Conservation (phyloP, 768 basidiomycete species). For the Kwoniella sp. region DNA sequence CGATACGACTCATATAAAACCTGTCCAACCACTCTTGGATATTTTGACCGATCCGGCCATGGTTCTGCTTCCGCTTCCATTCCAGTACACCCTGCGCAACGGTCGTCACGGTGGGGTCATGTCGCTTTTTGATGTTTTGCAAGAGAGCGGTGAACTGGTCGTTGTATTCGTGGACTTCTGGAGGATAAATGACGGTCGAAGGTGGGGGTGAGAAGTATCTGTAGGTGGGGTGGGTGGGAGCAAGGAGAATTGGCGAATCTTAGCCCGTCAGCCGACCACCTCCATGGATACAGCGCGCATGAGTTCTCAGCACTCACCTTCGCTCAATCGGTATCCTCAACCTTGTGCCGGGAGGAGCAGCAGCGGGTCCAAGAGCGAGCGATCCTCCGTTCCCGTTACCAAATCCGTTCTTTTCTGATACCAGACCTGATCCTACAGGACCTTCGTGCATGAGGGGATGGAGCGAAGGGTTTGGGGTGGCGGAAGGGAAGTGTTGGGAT, state of each 20-base stretch:
- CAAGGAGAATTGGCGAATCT: slow-evolving; percentile 14
- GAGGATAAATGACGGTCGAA: slow-evolving; percentile 74
- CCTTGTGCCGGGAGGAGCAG: slow-evolving; percentile 25
- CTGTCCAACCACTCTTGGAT: slow-evolving; percentile 95
- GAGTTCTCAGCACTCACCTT: slow-evolving; percentile 61
- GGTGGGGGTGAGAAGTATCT: slow-evolving; percentile 85
- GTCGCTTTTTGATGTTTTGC: slow-evolving; percentile 85
- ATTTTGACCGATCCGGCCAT: slow-evolving; percentile 61
- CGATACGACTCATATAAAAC: slow-evolving; percentile 83
- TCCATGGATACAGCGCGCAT: background rate
- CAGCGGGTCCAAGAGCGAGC: slow-evolving; percentile 13
- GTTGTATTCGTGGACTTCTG: slow-evolving; percentile 92
- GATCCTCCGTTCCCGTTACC: slow-evolving; percentile 31
- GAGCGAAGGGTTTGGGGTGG: slow-evolving; percentile 54
- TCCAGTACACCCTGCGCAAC: slow-evolving; percentile 90
- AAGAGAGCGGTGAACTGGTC: slow-evolving; percentile 82
- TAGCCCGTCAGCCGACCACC: background rate
- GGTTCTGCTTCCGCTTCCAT: slow-evolving; percentile 80
- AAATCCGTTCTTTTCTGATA: slow-evolving; percentile 18
- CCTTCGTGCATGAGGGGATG: slow-evolving; percentile 53
- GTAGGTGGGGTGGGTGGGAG: too few relatives aligned
- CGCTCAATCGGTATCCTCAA: slow-evolving; percentile 81
- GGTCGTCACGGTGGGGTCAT: slow-evolving; percentile 97
- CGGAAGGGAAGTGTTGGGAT: slow-evolving; percentile 76
- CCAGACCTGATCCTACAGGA: slow-evolving; percentile 36